Conservation (phyloP, 2,329 filamentous ascomycete genomes). For the Monilinia laxa region DNA sequence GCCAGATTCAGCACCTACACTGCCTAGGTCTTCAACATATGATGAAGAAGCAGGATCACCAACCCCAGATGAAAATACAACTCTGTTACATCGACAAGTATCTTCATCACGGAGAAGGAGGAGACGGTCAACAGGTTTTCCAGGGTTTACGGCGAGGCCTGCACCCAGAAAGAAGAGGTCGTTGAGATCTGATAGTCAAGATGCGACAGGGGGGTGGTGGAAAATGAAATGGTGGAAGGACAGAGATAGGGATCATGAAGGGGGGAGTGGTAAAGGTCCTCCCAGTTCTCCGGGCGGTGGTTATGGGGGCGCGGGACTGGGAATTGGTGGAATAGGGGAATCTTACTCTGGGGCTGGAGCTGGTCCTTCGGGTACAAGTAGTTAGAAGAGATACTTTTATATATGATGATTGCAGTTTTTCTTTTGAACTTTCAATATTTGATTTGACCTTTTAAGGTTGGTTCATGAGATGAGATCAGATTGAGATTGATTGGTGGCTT, state of each 20-base stretch:
- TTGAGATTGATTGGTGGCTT: too few species aligned
- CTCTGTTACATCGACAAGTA: conserved; percentile 30
- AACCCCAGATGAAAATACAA: conserved; percentile 33
- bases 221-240: conserved; percentile 55
- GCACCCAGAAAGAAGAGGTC: conserved; percentile 33
- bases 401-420: conserved; percentile 3
- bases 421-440: background rate
- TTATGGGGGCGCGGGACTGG: background rate
- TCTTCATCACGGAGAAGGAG: conserved; percentile 44
- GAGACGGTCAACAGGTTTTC: conserved; percentile 61
- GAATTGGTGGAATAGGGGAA: background rate
- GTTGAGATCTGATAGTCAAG: conserved; percentile 45
- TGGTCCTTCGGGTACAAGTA: conserved; percentile 2
- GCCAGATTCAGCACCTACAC: conserved; percentile 26
- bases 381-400: conserved; percentile 2
- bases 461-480: background rate
- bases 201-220: conserved; percentile 53
- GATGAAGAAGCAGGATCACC: conserved; percentile 26
- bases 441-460: background rate
- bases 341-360: background rate
- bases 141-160: conserved; percentile 56
- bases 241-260: conserved; percentile 1
- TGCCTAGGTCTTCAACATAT: conserved; percentile 10
- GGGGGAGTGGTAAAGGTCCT: conserved; percentile 28
- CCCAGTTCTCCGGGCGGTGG: conserved; percentile 25